Conservation (phyloP, 371 early-diverging fungal species). For the Mucor velutinosus region DNA sequence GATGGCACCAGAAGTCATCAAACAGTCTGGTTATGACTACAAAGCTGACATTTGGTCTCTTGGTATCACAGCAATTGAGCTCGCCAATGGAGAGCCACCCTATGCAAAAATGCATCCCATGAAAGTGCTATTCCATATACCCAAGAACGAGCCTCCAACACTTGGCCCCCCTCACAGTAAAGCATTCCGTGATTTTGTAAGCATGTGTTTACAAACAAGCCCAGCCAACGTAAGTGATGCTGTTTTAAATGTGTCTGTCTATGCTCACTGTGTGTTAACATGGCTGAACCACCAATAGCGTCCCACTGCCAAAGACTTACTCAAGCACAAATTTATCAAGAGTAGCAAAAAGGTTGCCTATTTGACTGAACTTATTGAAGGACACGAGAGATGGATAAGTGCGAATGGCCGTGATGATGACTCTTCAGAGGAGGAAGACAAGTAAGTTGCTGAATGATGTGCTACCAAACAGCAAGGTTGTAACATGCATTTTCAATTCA, state of each 20-base stretch:
- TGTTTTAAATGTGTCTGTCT: not conserved
- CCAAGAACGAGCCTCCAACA: constrained; percentile 89
- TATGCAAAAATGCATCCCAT: constrained; percentile 91
- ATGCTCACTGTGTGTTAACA: not conserved
- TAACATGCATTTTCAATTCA: constrained; percentile 13
- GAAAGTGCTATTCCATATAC: constrained; percentile 92
- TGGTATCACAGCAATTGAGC: constrained; percentile 97
- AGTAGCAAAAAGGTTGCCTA: constrained; percentile 79
- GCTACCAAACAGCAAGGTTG: not conserved
- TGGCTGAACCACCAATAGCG: constrained; percentile 52
- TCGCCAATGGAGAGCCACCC: constrained; percentile 94
- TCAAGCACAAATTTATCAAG: constrained; percentile 90
- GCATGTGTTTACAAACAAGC: constrained; percentile 85
- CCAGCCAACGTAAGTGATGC: constrained; percentile 61
- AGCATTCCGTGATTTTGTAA: constrained; percentile 90
- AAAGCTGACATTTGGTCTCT: constrained; percentile 99
- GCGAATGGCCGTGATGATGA: constrained; percentile 60
- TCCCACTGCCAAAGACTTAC: constrained; percentile 87
- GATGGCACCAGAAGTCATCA: constrained; percentile 99
- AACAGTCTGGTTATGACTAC: constrained; percentile 92
- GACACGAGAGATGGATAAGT: constrained; percentile 77
- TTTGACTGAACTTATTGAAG: constrained; percentile 83
- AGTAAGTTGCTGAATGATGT: constrained; percentile 28
- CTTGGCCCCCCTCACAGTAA: constrained; percentile 80
- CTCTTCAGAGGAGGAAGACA: constrained; percentile 58